Evolutionary conservation across 768 basidiomycete genomes (phyloP).

Genomic region (Suillus spraguei): DNA sequence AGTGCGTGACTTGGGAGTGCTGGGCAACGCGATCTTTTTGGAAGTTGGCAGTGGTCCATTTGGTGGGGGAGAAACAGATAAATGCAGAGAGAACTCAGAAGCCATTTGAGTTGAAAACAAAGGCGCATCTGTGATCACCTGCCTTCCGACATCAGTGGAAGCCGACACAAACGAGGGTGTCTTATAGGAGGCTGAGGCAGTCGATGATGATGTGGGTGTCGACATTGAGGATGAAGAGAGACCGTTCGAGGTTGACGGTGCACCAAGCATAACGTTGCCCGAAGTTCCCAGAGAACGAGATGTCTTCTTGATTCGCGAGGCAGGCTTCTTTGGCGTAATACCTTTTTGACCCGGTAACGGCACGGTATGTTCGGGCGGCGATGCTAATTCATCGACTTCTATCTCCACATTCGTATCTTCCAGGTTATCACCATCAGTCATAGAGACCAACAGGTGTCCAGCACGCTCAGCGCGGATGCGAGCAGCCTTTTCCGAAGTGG

Average conservation of each 20-base stretch:
- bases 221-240: not conserved
- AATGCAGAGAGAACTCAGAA: slow-evolving; percentile 16
- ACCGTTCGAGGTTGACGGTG: not conserved
- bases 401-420: slow-evolving; percentile 12
- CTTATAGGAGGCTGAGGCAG: not conserved
- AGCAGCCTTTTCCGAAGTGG: slow-evolving; percentile 29
- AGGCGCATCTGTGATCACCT: slow-evolving; percentile 10
- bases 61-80: not conserved
- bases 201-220: slow-evolving; percentile 1
- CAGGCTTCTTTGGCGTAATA: slow-evolving; percentile 5
- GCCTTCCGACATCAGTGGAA: slow-evolving; percentile 18
- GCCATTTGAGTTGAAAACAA: slow-evolving; percentile 18
- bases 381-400: not conserved
- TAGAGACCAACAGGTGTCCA: not conserved
- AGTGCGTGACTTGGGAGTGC: slow-evolving; percentile 28
- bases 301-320: slow-evolving; percentile 3
- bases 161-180: slow-evolving; percentile 15
- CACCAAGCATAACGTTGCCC: slow-evolving; percentile 22
- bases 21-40: slow-evolving; percentile 17
- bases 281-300: slow-evolving; percentile 15
- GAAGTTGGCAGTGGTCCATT: slow-evolving; percentile 6
- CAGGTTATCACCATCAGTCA: not conserved
- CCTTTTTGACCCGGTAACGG: slow-evolving; percentile 10
- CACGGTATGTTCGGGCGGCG: not conserved
- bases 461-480: slow-evolving; percentile 28